Conservation (phyloP, 495 filamentous ascomycete species). For the Lepraria neglecta region DNA sequence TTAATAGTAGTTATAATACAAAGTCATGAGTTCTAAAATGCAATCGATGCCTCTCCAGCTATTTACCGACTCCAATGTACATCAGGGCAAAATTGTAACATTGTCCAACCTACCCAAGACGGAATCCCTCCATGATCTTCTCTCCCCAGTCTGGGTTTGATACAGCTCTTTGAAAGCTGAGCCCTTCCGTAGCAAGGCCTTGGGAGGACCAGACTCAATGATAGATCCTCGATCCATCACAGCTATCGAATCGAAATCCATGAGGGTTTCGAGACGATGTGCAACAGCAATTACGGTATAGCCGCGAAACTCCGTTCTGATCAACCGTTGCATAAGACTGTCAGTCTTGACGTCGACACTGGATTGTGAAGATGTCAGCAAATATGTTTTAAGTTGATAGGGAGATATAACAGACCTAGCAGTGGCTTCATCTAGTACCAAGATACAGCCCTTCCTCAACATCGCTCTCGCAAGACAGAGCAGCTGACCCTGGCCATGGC, state of each 20-base stretch:
- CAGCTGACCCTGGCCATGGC: slow-evolving; percentile 46
- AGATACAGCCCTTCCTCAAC: slow-evolving; percentile 38
- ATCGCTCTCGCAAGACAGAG: slow-evolving; percentile 48
- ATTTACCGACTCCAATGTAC: too few relatives aligned
- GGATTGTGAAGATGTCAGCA: too few relatives aligned
- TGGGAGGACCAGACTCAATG: slow-evolving; percentile 38
- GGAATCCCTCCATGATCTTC: background rate
- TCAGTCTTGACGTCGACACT: slow-evolving; percentile 55
- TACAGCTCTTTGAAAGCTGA: slow-evolving; percentile 33
- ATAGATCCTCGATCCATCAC: slow-evolving; percentile 40
- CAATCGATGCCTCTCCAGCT: too few relatives aligned
- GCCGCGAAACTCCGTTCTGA: slow-evolving; percentile 36
- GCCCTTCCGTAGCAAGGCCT: slow-evolving; percentile 33
- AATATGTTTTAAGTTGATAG: too few relatives aligned
- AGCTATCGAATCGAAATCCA: slow-evolving; percentile 41
- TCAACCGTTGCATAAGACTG: slow-evolving; percentile 55
- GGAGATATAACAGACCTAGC: slow-evolving; percentile 28
- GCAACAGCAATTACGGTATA: slow-evolving; percentile 44
- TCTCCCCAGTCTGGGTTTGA: slow-evolving; percentile 18
- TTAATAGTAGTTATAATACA: too few relatives aligned
- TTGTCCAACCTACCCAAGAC: background rate
- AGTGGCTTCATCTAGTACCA: slow-evolving; percentile 52
- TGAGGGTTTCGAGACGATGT: slow-evolving; percentile 45
- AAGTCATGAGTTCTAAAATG: too few relatives aligned
- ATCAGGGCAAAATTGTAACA: background rate